These are phyloP conservation scores for Fermentozyma sake DNA, from an alignment of 1,139 yeast species.

Conservation along the genomic window DNA sequence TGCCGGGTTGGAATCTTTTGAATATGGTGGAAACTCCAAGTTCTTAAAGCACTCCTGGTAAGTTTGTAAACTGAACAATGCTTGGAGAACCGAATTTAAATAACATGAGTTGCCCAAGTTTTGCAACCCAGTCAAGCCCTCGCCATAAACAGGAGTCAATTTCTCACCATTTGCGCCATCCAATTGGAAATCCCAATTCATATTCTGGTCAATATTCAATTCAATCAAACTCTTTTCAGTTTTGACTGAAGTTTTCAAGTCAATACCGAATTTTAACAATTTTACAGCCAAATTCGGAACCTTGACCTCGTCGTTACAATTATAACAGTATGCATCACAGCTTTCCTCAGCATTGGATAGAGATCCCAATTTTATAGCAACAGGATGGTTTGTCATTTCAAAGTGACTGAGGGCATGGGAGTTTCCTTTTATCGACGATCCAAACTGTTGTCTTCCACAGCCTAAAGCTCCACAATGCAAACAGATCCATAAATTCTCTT, in stretches of 20 bases:
- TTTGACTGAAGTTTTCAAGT: slow-evolving; percentile 49
- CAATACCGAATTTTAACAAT: slow-evolving; percentile 64
- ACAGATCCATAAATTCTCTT: slow-evolving; percentile 83
- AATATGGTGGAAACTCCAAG: slow-evolving; percentile 18
- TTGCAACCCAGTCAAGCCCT: slow-evolving; percentile 72
- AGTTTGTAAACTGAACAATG: slow-evolving; percentile 37
- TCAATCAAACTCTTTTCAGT: slow-evolving; percentile 88
- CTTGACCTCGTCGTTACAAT: slow-evolving; percentile 82
- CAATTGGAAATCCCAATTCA: slow-evolving; percentile 89
- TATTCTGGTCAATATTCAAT: slow-evolving; percentile 84
- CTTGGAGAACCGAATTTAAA: slow-evolving; percentile 75
- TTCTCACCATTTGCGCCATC: slow-evolving; percentile 68
- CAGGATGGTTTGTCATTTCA: slow-evolving; percentile 54
- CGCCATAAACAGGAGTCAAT: slow-evolving; percentile 61
- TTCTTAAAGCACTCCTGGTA: slow-evolving; percentile 37
- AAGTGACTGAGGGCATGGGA: slow-evolving; percentile 83
- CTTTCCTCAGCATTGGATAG: slow-evolving; percentile 53
- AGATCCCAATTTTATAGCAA: slow-evolving; percentile 89
- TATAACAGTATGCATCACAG: slow-evolving; percentile 82
- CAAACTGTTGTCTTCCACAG: slow-evolving; percentile 91
- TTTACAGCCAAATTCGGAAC: slow-evolving; percentile 56
- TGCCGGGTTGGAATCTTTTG: slow-evolving; percentile 48
- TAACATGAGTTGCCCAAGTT: slow-evolving; percentile 95
- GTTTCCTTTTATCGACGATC: slow-evolving; percentile 80
- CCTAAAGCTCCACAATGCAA: slow-evolving; percentile 85